Evolutionary conservation across 352 stramenopile genomes (phyloP).

Genomic region (Plasmopara muralis): DNA sequence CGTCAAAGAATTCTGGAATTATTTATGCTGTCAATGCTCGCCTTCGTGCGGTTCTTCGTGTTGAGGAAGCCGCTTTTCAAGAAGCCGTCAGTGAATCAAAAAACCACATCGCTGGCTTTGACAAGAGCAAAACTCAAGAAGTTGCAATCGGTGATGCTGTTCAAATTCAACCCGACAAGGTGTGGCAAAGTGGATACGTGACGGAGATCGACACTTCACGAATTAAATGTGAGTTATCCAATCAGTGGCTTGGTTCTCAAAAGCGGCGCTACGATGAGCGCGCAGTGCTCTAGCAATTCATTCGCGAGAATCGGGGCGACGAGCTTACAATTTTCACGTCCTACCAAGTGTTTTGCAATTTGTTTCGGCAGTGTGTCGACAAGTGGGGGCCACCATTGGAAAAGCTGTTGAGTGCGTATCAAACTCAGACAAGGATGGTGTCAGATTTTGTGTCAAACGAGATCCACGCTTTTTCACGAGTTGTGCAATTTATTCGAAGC

Average conservation of each 20-base stretch:
- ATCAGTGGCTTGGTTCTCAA: not conserved
- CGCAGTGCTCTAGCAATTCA: constrained; percentile 21
- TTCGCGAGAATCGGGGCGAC: constrained; percentile 24
- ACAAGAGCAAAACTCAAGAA: constrained; percentile 2
- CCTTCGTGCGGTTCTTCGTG: constrained; percentile 27
- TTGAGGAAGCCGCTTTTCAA: constrained; percentile 23
- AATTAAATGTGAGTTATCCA: constrained; percentile 7
- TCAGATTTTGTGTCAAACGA: constrained; percentile 19
- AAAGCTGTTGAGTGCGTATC: constrained; percentile 23
- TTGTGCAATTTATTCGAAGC: constrained; percentile 22
- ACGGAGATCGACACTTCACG: too few species aligned
- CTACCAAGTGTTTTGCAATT: constrained; percentile 37
- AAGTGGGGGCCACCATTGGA: constrained; percentile 27
- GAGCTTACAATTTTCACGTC: constrained; percentile 36
- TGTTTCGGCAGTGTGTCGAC: constrained; percentile 35
- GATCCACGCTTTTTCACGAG: constrained; percentile 10
- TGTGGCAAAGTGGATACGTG: too few species aligned
- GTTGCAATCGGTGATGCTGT: constrained; percentile 21
- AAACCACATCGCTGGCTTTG: not conserved
- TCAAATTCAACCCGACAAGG: constrained; percentile 6
- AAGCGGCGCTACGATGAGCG: constrained; percentile 7
- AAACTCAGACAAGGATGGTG: constrained; percentile 21
- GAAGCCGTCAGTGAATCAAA: constrained; percentile 15
- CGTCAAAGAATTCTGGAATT: not conserved
- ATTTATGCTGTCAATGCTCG: constrained; percentile 3